Evolutionary conservation across 2,329 filamentous ascomycete species (phyloP), one percentile per base, ranked within the genome.

Genomic region (Xylaria sp.): DNA sequence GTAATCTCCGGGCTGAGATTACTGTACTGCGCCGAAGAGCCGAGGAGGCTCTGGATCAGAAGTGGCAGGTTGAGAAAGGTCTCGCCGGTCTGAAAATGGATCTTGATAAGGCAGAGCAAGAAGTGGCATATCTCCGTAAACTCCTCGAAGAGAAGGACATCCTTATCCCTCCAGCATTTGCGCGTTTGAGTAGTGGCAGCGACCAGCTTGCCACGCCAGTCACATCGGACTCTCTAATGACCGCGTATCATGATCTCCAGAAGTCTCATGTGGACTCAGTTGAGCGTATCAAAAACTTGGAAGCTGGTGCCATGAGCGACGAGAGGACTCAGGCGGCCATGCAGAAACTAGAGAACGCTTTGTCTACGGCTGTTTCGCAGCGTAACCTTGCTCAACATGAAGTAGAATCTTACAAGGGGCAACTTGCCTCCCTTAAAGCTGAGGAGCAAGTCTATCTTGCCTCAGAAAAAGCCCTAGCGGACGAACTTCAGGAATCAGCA

Each of bases 21-120:
- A 92, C 92, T 58, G 87, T 91, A 17, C 85, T 99, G 63, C 90
- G 96, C 49, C 90, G 90, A 68, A 89, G 96, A 61, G 95, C 95
- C 33, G 95, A 99, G 74, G 95, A 98, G 70, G 95, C 95, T 17
- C 86, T 98, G 15, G 93, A 97, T 76, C 92, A 97, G 75, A 98
- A 98, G 80, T 98, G 93, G 90, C 92, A 96, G 77, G 95, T 94
- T 68, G 95, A 97, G 80, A 96, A 96, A 80, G 93, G 93, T 20
- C 83, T 98, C 1, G 87, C 89, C 59, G 93, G 94, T 62, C 82
- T 98, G 63, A 97, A 97, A 82, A 97, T 97, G 92, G 95, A 98
- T 76, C 87, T 99, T 47, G 96, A 98, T 79, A 92, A 94, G 69
- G 94, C 96, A 29, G 93, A 97, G 79, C 92, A 96, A 77, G 96